Conservation (phyloP, 1,284 basidiomycete species). For the Irpex sp. region DNA sequence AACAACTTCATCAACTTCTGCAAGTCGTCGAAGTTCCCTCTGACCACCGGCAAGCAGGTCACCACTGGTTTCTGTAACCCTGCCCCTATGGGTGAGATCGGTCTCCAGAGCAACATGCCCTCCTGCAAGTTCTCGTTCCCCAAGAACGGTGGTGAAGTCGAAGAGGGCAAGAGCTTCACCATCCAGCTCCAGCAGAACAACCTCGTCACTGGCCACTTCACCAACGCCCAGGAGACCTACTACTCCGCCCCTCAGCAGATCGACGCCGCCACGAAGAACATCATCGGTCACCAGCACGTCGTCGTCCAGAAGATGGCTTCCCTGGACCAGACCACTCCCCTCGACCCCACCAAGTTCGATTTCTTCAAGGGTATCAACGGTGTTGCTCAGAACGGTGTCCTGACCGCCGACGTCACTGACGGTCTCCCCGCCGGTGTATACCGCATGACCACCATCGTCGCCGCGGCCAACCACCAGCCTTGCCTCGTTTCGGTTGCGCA, state of each 20-base stretch:
- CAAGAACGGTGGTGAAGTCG: conserved; percentile 46
- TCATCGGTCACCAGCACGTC: conserved; percentile 61
- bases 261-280: conserved; percentile 44
- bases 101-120: conserved; percentile 50
- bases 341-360: conserved; percentile 49
- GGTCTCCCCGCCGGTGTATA: conserved; percentile 60
- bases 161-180: conserved; percentile 50
- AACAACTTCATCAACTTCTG: conserved; percentile 58
- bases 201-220: conserved; percentile 57
- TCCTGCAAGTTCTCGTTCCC: conserved; percentile 54
- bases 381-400: conserved; percentile 41
- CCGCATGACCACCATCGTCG: conserved; percentile 51
- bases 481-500: conserved; percentile 46
- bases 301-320: conserved; percentile 49
- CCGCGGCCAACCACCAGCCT: conserved; percentile 63
- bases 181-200: conserved; percentile 51
- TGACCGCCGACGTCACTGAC: conserved; percentile 45
- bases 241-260: conserved; percentile 60
- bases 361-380: conserved; percentile 69
- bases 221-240: conserved; percentile 55
- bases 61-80: conserved; percentile 57
- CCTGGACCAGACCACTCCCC: conserved; percentile 44
- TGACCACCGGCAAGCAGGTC: conserved; percentile 42
- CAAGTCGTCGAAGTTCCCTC: conserved; percentile 27
- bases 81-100: conserved; percentile 57